phyloP scores from a whole-genome alignment of 306 rosid genomes.

The Sphenostylis stenocarpa region DNA sequence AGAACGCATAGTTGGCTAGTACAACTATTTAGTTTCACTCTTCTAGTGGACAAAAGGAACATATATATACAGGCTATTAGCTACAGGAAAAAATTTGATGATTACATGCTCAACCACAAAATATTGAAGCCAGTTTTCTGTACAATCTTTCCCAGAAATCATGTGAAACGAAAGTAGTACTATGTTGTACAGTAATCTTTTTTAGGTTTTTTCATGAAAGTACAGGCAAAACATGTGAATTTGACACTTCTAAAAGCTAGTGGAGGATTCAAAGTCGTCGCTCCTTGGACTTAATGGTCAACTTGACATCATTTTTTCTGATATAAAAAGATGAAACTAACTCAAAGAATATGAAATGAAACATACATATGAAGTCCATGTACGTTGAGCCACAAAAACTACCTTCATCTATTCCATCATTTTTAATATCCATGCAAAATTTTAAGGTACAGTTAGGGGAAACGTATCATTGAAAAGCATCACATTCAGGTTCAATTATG shows the following conservation, averaged over 20 bases:
- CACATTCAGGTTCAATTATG: slow-evolving; percentile 21
- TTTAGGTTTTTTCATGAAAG: slow-evolving; percentile 4
- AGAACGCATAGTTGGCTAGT: slow-evolving; percentile 37
- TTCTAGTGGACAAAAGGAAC: slow-evolving; percentile 13
- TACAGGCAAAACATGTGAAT: slow-evolving; percentile 46
- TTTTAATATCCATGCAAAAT: slow-evolving; percentile 20
- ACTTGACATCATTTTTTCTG: slow-evolving; percentile 25
- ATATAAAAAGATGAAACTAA: background rate
- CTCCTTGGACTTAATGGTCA: slow-evolving; percentile 33
- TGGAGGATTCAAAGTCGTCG: slow-evolving; percentile 27
- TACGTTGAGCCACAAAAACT: slow-evolving; percentile 24
- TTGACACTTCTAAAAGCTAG: slow-evolving; percentile 19
- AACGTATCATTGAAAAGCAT: slow-evolving; percentile 20
- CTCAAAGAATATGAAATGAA: slow-evolving; percentile 17
- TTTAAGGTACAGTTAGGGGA: background rate
- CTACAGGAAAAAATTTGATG: slow-evolving; percentile 10
- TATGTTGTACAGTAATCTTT: slow-evolving; percentile 5
- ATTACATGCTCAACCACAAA: slow-evolving; percentile 34
- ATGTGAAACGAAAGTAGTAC: slow-evolving; percentile 45
- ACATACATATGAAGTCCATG: slow-evolving; percentile 16
- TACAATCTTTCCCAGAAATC: slow-evolving; percentile 34
- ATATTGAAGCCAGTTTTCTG: slow-evolving; percentile 8
- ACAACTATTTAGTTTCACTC: slow-evolving; percentile 25
- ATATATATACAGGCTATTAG: slow-evolving; percentile 20
- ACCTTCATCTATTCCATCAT: background rate